Percentiles rank a stretch among this genome's conserved stretches.
These are phyloP conservation scores for Rhodosporidiobolus odoratus DNA, from an alignment of 768 basidiomycete genomes.

Conservation along the genomic window DNA sequence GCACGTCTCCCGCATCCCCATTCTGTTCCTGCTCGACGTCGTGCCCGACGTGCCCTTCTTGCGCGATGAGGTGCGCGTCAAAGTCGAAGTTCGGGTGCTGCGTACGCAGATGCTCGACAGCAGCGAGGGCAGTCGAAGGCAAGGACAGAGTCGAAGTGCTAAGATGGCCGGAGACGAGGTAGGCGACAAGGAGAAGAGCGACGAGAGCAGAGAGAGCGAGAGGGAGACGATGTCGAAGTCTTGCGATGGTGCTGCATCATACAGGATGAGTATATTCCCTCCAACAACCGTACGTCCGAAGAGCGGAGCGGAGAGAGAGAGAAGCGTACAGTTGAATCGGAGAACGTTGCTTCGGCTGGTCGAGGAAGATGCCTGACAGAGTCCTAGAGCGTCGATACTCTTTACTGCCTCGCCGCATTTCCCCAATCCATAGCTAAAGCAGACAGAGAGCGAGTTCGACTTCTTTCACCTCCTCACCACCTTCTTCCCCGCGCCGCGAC, in stretches of 20 bases:
- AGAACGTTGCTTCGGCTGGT: too few relatives aligned
- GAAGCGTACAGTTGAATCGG: too few relatives aligned
- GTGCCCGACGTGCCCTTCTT: background rate
- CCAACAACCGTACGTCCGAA: too few relatives aligned
- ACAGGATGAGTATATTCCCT: too few relatives aligned
- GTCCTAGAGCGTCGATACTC: conserved; percentile 8
- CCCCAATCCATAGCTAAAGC: background rate
- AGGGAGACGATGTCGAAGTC: background rate
- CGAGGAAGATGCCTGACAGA: too few relatives aligned
- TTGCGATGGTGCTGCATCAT: background rate
- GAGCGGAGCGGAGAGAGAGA: too few relatives aligned
- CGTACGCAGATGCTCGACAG: background rate
- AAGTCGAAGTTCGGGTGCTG: conserved; percentile 30
- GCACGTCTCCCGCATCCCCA: background rate
- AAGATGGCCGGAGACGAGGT: too few relatives aligned
- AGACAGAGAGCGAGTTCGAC: background rate
- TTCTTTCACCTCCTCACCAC: background rate
- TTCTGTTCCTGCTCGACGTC: background rate
- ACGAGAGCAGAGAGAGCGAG: background rate
- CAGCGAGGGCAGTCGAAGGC: background rate
- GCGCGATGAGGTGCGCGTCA: background rate
- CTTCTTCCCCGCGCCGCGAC: background rate
- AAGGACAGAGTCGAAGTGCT: background rate
- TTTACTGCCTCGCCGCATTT: conserved; percentile 6
- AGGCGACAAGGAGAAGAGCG: background rate